Conservation (phyloP, 345 rosid species). For the Viola odorata region DNA sequence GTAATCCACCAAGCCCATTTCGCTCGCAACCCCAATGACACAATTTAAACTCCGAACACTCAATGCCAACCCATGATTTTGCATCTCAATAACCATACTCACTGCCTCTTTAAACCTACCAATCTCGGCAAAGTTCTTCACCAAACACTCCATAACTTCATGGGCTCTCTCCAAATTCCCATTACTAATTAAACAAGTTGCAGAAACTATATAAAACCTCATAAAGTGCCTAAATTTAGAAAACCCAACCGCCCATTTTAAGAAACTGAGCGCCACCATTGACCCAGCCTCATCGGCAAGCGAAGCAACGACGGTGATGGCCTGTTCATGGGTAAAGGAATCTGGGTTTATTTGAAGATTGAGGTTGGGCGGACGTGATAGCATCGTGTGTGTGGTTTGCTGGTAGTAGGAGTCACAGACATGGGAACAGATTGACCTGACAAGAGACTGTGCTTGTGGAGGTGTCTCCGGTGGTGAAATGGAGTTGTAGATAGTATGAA, state of each 20-base stretch:
- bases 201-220: slow-evolving; percentile 66
- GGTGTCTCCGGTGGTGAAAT: slow-evolving; percentile 12
- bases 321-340: slow-evolving; percentile 66
- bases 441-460: slow-evolving; percentile 36
- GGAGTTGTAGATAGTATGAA: neutral
- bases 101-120: slow-evolving; percentile 69
- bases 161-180: slow-evolving; percentile 61
- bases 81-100: slow-evolving; percentile 66
- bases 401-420: slow-evolving; percentile 51
- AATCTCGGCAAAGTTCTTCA: slow-evolving; percentile 61
- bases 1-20: slow-evolving; percentile 47
- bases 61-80: slow-evolving; percentile 58
- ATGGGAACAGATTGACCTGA: slow-evolving; percentile 45
- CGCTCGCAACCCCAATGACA: slow-evolving; percentile 34
- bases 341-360: slow-evolving; percentile 32
- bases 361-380: slow-evolving; percentile 34
- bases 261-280: slow-evolving; percentile 76
- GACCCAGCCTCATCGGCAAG: slow-evolving; percentile 75
- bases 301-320: slow-evolving; percentile 63
- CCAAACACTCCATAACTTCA: slow-evolving; percentile 61
- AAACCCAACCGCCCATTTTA: slow-evolving; percentile 55
- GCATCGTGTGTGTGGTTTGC: slow-evolving; percentile 19
- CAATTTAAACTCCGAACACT: slow-evolving; percentile 41
- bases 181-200: slow-evolving; percentile 50
- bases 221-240: slow-evolving; percentile 64